Evolutionary conservation across 495 filamentous ascomycete genomes (phyloP), one percentile per base, ranked within the genome.

Genomic region (Talaromyces stipitatus): DNA sequence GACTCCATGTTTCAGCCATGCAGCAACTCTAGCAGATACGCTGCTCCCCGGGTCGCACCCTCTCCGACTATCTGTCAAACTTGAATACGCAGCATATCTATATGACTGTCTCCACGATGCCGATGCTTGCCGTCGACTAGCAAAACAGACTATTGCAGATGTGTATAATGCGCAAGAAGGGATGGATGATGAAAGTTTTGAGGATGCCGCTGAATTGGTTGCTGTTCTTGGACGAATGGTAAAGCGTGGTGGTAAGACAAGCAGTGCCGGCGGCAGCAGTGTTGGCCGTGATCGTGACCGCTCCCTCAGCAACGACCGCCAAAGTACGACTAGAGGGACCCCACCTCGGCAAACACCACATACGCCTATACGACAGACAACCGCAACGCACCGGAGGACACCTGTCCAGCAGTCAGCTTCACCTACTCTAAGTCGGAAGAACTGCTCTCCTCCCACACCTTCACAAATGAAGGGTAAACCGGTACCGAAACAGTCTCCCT

Each of bases 11-110:
- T 98, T 98, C 74, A 79, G 81, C 28, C 84, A 91, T 58, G 90
- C 90, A 3, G 76, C 85, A 11, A 69, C 79, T n/a, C 78, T 92
- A 4, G 89, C 92, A 3, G 86, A 90, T 26, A 66, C 72, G 11
- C 74, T 89, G 9, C 78, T 97, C 16, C 88, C 91, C 58, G 91
- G 91, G 28, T 91, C 89, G 0, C 90, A 97, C 60, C 94, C 94
- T 1, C 78, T 98, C 14, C 87, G 94, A 2, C 78, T 98, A 0
- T 94, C 89, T 0, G 87, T 96, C 14, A 95, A 95, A 59, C 85
- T 95, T 10, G 94, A 98, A 70, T 94, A 91, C 66, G 82, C 86
- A n/a, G 94, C 92, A 2, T 98, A 96, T 65, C 77, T 96, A 4
- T 96, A 94, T 75, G 94, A 98, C 65, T 97, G 92, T 63, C 77